A percentile compares a stretch with the other conserved stretches of the same genome.
Evolutionary conservation across 2,329 filamentous ascomycete species (phyloP).

Genomic region (Diaporthe sp.): DNA sequence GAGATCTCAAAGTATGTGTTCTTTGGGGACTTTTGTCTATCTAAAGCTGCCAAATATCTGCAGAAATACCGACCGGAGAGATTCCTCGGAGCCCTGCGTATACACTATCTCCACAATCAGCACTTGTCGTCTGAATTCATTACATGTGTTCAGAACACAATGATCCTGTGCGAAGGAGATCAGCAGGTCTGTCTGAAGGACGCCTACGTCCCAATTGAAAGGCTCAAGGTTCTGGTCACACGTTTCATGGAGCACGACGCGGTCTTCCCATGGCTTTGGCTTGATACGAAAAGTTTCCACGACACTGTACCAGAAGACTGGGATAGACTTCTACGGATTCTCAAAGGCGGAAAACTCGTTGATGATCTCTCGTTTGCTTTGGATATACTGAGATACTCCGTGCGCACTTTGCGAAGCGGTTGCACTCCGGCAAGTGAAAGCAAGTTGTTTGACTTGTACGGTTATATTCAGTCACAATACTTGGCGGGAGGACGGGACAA

Average conservation of each 20-base stretch:
- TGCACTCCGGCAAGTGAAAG: background rate
- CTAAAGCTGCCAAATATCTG: slow-evolving; percentile 31
- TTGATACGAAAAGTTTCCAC: slow-evolving; percentile 5
- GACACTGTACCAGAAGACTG: slow-evolving; percentile 32
- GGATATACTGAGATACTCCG: slow-evolving; percentile 41
- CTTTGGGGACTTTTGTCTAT: background rate
- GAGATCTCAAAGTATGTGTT: too few relatives aligned
- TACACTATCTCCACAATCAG: background rate
- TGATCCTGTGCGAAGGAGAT: background rate
- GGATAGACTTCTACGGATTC: slow-evolving; percentile 25
- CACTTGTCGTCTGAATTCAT: slow-evolving; percentile 14
- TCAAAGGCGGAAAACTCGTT: background rate
- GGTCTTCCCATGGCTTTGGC: slow-evolving; percentile 44
- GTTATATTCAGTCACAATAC: slow-evolving; percentile 42
- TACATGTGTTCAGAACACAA: background rate
- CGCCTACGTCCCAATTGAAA: slow-evolving; percentile 41
- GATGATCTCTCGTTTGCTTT: slow-evolving; percentile 42
- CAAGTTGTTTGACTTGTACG: slow-evolving; percentile 42
- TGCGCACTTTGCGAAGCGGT: background rate
- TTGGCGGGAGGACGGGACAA: background rate
- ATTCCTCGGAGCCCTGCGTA: slow-evolving; percentile 41
- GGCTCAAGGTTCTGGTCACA: slow-evolving; percentile 28
- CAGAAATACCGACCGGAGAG: slow-evolving; percentile 42
- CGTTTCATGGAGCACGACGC: slow-evolving; percentile 37
- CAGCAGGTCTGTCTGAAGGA: slow-evolving; percentile 29